Base-by-base conservation (phyloP, 2,329 filamentous ascomycete species). In the Colletotrichum chlorophyti region DNA sequence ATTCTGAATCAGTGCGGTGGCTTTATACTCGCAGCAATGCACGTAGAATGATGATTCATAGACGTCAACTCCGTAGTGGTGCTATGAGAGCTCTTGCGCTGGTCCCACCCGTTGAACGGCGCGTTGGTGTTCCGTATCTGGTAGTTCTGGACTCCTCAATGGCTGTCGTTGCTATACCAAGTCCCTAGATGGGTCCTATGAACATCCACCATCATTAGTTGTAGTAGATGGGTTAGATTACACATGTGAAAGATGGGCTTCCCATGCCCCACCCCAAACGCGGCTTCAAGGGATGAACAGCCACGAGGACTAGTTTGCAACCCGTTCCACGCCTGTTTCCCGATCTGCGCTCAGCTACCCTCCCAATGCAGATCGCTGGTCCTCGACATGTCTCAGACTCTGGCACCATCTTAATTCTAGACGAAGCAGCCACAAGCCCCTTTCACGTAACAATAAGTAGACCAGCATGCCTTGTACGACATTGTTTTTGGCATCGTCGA, bases 1-100 rank as follows among this genome's bases (percentile, higher is more conserved):
- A 32, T 32, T 41, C 27, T 11, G 23, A 35, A 35, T 27, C 26
- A 46, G 32, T 19, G 11, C 27, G 12, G 29, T 48, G 55, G 48
- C 53, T 57, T 52, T 14, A 38, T 10, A 11, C 3, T 4, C 3
- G 10, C 24, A 23, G n/a, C 15, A 9, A 46, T 40, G 41, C 49
- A 42, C 29, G 14, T 53, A 42, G 42, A 24, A 43, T 31, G 29
- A 59, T 59, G 55, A 59, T 32, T 49, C 55, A 54, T 54, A 15
- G 50, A 49, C 29, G n/a, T 43, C 37, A 54, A 29, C 31, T 19
- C 41, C 47, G 4, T 8, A 35, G 5, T 9, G 9, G 2, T 3
- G 5, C 12, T 14, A 8, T 15, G 11, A 4, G n/a, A 1, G 5
- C 1, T 11, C 15, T n/a, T n/a, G n/a, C n/a, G n/a, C n/a, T n/a